Evolutionary conservation across 2,329 filamentous ascomycete species (phyloP).

Genomic region (Monosporascus sp.): DNA sequence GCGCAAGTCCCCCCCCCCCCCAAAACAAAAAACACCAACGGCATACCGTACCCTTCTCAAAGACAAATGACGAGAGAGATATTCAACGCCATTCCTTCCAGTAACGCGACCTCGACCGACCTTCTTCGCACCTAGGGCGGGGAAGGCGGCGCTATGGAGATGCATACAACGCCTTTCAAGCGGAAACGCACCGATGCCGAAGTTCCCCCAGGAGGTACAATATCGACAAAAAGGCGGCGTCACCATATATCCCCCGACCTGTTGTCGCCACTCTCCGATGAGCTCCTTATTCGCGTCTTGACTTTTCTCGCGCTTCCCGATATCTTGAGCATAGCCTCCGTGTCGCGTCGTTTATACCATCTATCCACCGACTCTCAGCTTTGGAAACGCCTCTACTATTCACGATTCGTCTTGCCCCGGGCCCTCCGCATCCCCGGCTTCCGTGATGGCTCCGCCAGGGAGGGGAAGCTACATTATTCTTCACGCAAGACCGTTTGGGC

Average conservation of each 20-base stretch:
- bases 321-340: slow-evolving; percentile 56
- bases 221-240: slow-evolving; percentile 37
- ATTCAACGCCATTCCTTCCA: slow-evolving; percentile 6
- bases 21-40: too few relatives aligned
- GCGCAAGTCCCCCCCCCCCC: too few relatives aligned
- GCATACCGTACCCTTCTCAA: not conserved
- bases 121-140: not conserved
- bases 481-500: slow-evolving; percentile 41
- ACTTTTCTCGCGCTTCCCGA: slow-evolving; percentile 67
- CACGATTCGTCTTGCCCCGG: slow-evolving; percentile 78
- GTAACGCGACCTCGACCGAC: too few relatives aligned
- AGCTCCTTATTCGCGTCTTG: slow-evolving; percentile 80
- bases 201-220: slow-evolving; percentile 9
- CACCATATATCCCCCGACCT: slow-evolving; percentile 43
- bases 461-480: slow-evolving; percentile 39
- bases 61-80: not conserved
- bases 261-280: slow-evolving; percentile 74
- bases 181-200: slow-evolving; percentile 18
- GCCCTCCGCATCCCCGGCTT: slow-evolving; percentile 71
- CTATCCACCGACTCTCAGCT: slow-evolving; percentile 79
- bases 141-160: not conserved
- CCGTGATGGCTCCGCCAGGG: slow-evolving; percentile 29
- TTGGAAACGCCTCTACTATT: slow-evolving; percentile 88
- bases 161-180: slow-evolving; percentile 13
- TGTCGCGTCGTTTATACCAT: slow-evolving; percentile 71